phyloP scores from a whole-genome alignment of 495 filamentous ascomycete genomes.

The Penicillium paradoxum region DNA sequence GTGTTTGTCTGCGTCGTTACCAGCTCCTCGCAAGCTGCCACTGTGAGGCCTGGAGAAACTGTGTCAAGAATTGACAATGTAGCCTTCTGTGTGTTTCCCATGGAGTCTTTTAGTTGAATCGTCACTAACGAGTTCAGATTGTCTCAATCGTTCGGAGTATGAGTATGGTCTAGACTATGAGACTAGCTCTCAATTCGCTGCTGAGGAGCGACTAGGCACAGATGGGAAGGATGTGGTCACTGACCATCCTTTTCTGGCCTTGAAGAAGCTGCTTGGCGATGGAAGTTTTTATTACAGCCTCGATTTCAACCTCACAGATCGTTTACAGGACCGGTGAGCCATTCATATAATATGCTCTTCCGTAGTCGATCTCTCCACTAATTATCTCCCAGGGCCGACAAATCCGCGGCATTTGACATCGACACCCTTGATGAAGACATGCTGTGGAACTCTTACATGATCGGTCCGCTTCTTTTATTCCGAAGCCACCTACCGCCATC shows the following conservation, averaged over 20 bases:
- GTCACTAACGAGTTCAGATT: conserved; percentile 48
- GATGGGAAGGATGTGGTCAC: conserved; percentile 59
- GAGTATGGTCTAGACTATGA: conserved; percentile 67
- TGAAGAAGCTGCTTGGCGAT: conserved; percentile 87
- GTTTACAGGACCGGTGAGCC: conserved; percentile 81
- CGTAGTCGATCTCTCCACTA: conserved; percentile 32
- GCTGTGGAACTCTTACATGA: conserved; percentile 98
- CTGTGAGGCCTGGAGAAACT: conserved; percentile 77
- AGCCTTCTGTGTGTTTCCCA: conserved; percentile 63
- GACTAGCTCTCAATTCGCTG: conserved; percentile 44
- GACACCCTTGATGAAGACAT: conserved; percentile 83
- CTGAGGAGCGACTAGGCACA: conserved; percentile 51
- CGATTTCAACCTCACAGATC: conserved; percentile 92
- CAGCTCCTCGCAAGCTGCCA: conserved; percentile 68
- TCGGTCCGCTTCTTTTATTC: conserved; percentile 83
- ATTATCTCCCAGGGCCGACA: conserved; percentile 41
- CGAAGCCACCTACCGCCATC: conserved; percentile 67
- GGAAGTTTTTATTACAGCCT: conserved; percentile 98
- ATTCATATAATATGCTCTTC: not conserved
- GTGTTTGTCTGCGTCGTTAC: conserved; percentile 92
- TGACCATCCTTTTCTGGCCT: conserved; percentile 82
- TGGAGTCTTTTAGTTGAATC: not conserved
- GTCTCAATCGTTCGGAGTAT: conserved; percentile 77
- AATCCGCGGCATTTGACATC: conserved; percentile 63
- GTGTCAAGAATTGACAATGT: conserved; percentile 82